Conservation (phyloP, 129 eudicot genomes). For the Centella asiatica region DNA sequence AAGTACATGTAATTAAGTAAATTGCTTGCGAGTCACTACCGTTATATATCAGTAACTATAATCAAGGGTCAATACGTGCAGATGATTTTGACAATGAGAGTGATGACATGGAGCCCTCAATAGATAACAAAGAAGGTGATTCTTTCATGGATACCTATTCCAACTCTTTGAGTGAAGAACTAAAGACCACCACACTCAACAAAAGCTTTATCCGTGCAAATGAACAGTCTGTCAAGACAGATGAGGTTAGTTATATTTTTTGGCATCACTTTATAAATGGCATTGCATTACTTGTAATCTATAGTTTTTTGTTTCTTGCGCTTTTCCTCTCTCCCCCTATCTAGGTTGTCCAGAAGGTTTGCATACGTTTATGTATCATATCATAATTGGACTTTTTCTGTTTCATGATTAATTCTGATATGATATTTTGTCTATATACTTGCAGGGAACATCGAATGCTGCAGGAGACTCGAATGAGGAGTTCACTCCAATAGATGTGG, state of each 20-base stretch:
- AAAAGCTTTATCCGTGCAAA: slow-evolving; percentile 74
- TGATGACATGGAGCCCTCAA: slow-evolving; percentile 31
- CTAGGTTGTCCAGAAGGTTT: neutral
- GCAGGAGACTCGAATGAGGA: slow-evolving; percentile 43
- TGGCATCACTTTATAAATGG: neutral
- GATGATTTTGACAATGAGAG: slow-evolving; percentile 60
- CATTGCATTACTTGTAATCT: too few species aligned
- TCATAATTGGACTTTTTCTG: neutral
- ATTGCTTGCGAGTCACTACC: neutral
- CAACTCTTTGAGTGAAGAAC: slow-evolving; percentile 58
- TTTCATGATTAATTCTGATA: neutral
- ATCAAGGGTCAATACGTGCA: slow-evolving; percentile 13
- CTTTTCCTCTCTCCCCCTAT: too few species aligned
- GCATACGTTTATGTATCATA: neutral
- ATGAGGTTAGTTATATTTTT: slow-evolving; percentile 38
- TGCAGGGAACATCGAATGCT: slow-evolving; percentile 62
- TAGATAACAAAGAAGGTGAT: slow-evolving; percentile 37
- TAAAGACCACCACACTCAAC: slow-evolving; percentile 56
- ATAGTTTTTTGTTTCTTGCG: too few species aligned
- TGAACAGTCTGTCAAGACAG: slow-evolving; percentile 41
- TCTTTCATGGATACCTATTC: slow-evolving; percentile 70
- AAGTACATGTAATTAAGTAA: neutral
- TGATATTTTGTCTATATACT: neutral
- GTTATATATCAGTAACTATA: neutral
- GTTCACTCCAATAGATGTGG: slow-evolving; percentile 77